Base-by-base conservation (phyloP, 768 basidiomycete species). In the Mycena capillaripes region DNA sequence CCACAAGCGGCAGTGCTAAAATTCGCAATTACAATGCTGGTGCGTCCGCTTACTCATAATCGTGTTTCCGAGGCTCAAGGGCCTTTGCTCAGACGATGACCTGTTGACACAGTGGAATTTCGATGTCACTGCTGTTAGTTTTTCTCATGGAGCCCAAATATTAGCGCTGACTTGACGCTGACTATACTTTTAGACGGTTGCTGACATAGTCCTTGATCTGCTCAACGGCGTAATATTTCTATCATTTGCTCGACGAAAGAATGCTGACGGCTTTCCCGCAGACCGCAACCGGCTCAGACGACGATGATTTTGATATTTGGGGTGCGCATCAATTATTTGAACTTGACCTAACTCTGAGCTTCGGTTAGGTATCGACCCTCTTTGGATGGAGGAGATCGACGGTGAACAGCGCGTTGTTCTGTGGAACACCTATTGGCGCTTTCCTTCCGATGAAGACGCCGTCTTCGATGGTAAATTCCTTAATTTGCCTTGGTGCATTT, bases 351-450 rank as follows among this genome's bases (percentile, higher is more conserved):
- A 29, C 19, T 44, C 57, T 65, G 30, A 55, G 23, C 42, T 34
- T 40, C 2, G 6, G 0, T 17, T 12, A 71, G 73, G 74, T 30
- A 77, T 75, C 23, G 76, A 77, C 55, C 76, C 76, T 3, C 58
- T 77, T 14, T 75, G 72, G 76, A 70, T 67, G 55, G 74, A 75
- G 23, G 68, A 75, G 44, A 71, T 73, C 8, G 67, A 75, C 55
- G 72, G 70, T 3, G 70, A 72, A 36, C 46, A 68, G 44, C 70
- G 70, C 12, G 69, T 71, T 21, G 65, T 77, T 30, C 65, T 73
- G 4, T 77, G 76, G 76, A 71, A 70, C 38, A 75, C 76, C 7
- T 77, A 71, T 42, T 77, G 76, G 76, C 72, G 76, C 23, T 72
- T 40, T 52, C 76, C 76, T 7, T 73, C 76, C 1, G 73, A 48